A percentile compares a stretch with the other conserved stretches of the same genome.
These are phyloP conservation scores for Tetrahymena elliotti DNA, from an alignment of 73 alveolate species.

Conservation along the genomic window DNA sequence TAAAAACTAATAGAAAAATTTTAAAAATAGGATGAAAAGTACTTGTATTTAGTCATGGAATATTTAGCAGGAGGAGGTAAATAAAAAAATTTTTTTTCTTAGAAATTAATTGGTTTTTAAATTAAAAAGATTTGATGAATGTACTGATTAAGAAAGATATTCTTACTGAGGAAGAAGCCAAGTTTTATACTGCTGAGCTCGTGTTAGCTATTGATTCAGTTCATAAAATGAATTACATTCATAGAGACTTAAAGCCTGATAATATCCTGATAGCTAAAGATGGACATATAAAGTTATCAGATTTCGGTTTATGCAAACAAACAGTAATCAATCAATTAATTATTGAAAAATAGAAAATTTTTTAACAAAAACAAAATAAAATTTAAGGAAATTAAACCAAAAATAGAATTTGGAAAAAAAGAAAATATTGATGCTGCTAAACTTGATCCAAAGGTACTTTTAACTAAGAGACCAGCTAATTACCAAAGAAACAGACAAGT, in stretches of 20 bases:
- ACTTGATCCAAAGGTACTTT: conserved; percentile 1
- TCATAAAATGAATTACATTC: conserved; percentile 44
- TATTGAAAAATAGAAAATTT: background rate
- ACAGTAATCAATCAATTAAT: background rate
- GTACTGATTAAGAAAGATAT: conserved; percentile 43
- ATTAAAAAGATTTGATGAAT: conserved; percentile 57
- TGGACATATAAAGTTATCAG: conserved; percentile 36
- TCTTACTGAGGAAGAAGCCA: conserved; percentile 37
- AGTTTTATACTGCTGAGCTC: conserved; percentile 36
- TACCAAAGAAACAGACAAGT: conserved; percentile 1
- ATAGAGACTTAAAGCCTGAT: conserved; percentile 39
- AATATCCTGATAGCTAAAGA: conserved; percentile 27
- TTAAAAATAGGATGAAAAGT: conserved; percentile 52
- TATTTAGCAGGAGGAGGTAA: conserved; percentile 65
- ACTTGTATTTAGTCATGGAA: conserved; percentile 70
- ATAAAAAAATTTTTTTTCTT: background rate
- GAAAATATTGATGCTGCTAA: conserved; percentile 23
- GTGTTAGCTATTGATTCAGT: conserved; percentile 36
- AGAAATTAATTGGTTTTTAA: background rate
- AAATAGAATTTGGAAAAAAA: conserved; percentile 19
- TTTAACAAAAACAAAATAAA: background rate
- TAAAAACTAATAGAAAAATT: background rate
- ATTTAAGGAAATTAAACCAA: conserved; percentile 24
- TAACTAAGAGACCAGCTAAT: background rate
- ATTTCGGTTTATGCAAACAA: conserved; percentile 40